Percentiles rank a stretch among this genome's conserved stretches.
These are phyloP conservation scores for Rhodotorula sp. DNA, from an alignment of 1,284 basidiomycete genomes.

Conservation along the genomic window DNA sequence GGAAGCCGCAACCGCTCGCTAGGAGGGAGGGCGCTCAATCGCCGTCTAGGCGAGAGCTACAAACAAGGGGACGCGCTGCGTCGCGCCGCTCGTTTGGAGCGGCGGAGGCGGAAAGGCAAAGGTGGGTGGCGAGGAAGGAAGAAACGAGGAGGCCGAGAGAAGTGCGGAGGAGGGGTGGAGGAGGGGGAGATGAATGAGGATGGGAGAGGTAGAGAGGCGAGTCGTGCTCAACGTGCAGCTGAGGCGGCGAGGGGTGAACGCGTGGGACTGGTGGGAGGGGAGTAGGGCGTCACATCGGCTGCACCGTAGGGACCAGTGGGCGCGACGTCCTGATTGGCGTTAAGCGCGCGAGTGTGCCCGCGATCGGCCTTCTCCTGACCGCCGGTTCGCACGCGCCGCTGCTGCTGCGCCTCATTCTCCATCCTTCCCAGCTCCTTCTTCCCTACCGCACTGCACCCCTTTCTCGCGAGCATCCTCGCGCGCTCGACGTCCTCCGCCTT, in stretches of 20 bases:
- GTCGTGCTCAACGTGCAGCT: too few relatives aligned
- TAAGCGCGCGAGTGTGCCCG: too few relatives aligned
- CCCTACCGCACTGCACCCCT: not conserved
- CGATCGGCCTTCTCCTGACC: not conserved
- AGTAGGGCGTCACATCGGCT: too few relatives aligned
- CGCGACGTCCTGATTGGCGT: too few relatives aligned
- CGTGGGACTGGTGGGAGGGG: too few relatives aligned
- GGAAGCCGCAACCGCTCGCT: not conserved
- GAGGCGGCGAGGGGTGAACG: too few relatives aligned
- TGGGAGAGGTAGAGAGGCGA: too few relatives aligned
- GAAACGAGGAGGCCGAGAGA: too few relatives aligned
- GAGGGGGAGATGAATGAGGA: too few relatives aligned
- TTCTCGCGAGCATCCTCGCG: too few relatives aligned
- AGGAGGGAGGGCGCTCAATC: slow-evolving; percentile 1
- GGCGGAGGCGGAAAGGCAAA: not conserved
- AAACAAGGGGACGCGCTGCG: not conserved
- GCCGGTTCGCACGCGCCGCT: not conserved
- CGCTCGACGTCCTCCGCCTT: not conserved
- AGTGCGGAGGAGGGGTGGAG: not conserved
- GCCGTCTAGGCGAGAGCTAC: not conserved
- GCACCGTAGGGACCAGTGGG: too few relatives aligned
- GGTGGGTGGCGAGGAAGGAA: too few relatives aligned
- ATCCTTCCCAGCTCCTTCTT: not conserved
- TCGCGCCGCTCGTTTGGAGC: not conserved
- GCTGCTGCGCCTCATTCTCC: not conserved